Evolutionary conservation across 2,329 filamentous ascomycete species (phyloP).

Genomic region (Onygena corvina): DNA sequence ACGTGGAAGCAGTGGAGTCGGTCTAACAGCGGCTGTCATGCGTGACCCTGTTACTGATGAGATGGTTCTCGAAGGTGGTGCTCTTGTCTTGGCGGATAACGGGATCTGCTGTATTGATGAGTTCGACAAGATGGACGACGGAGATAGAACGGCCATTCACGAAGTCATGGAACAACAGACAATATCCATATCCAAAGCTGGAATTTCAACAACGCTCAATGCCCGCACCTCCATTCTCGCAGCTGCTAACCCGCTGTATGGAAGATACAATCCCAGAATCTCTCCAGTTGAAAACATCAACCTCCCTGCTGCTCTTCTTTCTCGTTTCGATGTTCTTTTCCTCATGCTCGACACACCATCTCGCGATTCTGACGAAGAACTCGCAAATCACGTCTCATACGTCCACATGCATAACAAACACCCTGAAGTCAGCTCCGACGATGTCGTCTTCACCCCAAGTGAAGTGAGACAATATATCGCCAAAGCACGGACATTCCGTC

Average conservation of each 20-base stretch:
- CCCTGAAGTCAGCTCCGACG: slow-evolving; percentile 57
- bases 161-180: slow-evolving; percentile 86
- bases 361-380: slow-evolving; percentile 78
- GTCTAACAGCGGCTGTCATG: slow-evolving; percentile 70
- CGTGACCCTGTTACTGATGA: slow-evolving; percentile 69
- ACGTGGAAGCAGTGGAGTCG: slow-evolving; percentile 68
- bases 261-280: slow-evolving; percentile 93
- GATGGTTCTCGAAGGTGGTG: slow-evolving; percentile 68
- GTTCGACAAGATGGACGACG: slow-evolving; percentile 76
- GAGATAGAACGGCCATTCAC: slow-evolving; percentile 67
- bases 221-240: slow-evolving; percentile 91
- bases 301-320: slow-evolving; percentile 88
- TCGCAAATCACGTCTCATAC: slow-evolving; percentile 88
- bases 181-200: slow-evolving; percentile 75
- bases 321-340: slow-evolving; percentile 94
- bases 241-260: slow-evolving; percentile 92
- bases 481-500: slow-evolving; percentile 77
- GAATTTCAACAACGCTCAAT: slow-evolving; percentile 93
- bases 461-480: slow-evolving; percentile 96
- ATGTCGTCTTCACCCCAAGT: slow-evolving; percentile 75
- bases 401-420: slow-evolving; percentile 96
- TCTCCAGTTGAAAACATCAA: slow-evolving; percentile 99
- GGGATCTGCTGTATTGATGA: slow-evolving; percentile 78
- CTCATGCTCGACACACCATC: slow-evolving; percentile 88
- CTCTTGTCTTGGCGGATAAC: slow-evolving; percentile 65